Conservation (phyloP, 495 filamentous ascomycete species). For the Copromyces sp. region DNA sequence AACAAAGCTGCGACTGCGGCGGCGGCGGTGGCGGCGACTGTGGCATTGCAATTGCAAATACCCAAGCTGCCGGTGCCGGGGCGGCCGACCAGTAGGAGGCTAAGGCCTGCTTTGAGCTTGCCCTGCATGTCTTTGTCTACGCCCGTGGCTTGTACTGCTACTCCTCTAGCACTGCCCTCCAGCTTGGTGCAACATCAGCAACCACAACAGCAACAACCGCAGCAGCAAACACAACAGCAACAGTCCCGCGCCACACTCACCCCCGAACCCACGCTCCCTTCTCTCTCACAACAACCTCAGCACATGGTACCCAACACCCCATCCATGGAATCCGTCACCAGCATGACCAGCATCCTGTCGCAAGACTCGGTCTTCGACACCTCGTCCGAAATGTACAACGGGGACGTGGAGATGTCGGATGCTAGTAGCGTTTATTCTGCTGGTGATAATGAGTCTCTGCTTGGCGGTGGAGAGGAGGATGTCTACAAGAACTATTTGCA, state of each 20-base stretch:
- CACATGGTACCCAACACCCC: slow-evolving; percentile 8
- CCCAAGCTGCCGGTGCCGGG: slow-evolving; percentile 7
- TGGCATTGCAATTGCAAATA: background rate
- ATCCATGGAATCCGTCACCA: slow-evolving; percentile 6
- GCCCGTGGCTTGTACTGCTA: background rate
- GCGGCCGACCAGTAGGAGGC: slow-evolving; percentile 3
- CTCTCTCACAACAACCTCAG: background rate
- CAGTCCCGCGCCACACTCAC: slow-evolving; percentile 2
- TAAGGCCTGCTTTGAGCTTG: background rate
- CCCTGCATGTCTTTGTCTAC: background rate
- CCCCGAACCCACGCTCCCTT: slow-evolving; percentile 6
- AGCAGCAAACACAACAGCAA: slow-evolving; percentile 2
- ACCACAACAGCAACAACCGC: background rate
- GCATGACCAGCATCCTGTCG: background rate
- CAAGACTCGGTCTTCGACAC: background rate
- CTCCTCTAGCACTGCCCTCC: background rate
- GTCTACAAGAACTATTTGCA: background rate
- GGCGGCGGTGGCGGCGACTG: background rate
- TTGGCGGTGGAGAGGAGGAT: background rate
- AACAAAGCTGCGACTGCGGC: background rate
- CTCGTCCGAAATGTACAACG: background rate
- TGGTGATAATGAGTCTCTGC: slow-evolving; percentile 16
- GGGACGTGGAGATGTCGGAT: slow-evolving; percentile 38
- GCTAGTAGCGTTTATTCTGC: slow-evolving; percentile 22
- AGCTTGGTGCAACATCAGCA: background rate